phyloP scores from a whole-genome alignment of 208 protist species.

The Phytomonas sp. region DNA sequence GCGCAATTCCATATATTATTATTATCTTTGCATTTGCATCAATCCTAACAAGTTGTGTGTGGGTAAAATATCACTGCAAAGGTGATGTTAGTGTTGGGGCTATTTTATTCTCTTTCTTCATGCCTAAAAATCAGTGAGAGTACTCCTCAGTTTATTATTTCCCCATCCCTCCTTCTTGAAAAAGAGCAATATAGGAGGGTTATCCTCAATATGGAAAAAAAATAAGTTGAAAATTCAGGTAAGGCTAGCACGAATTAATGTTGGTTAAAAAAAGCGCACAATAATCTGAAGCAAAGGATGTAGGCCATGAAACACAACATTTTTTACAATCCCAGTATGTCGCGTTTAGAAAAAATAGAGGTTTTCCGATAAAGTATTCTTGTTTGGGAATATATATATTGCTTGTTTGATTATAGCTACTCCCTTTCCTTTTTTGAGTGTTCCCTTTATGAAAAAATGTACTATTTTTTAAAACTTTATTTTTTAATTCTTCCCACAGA shows the following conservation, averaged over 20 bases:
- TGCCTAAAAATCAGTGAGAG: too few relatives aligned
- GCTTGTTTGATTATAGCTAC: not conserved
- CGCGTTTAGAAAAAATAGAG: too few relatives aligned
- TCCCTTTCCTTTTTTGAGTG: slow-evolving; percentile 12
- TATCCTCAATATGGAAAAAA: too few relatives aligned
- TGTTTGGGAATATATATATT: slow-evolving; percentile 7
- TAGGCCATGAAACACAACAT: too few relatives aligned
- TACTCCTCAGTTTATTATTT: slow-evolving; percentile 1
- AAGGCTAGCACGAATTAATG: too few relatives aligned
- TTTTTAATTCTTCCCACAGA: slow-evolving; percentile 1
- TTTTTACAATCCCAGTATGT: too few relatives aligned
- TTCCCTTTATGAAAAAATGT: not conserved
- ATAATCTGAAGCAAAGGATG: not conserved
- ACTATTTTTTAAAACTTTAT: slow-evolving; percentile 3
- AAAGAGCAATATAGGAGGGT: not conserved
- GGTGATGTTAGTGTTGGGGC: too few relatives aligned
- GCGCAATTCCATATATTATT: not conserved
- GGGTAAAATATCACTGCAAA: not conserved
- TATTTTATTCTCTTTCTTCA: too few relatives aligned
- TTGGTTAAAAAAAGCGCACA: too few relatives aligned
- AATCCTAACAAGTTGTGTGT: not conserved
- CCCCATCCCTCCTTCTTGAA: not conserved
- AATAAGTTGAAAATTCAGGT: too few relatives aligned
- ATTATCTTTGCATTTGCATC: slow-evolving; percentile 6
- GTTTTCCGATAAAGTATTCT: not conserved